phyloP scores from a whole-genome alignment of 768 basidiomycete genomes.

The Goffeauzyma gilvescens region DNA sequence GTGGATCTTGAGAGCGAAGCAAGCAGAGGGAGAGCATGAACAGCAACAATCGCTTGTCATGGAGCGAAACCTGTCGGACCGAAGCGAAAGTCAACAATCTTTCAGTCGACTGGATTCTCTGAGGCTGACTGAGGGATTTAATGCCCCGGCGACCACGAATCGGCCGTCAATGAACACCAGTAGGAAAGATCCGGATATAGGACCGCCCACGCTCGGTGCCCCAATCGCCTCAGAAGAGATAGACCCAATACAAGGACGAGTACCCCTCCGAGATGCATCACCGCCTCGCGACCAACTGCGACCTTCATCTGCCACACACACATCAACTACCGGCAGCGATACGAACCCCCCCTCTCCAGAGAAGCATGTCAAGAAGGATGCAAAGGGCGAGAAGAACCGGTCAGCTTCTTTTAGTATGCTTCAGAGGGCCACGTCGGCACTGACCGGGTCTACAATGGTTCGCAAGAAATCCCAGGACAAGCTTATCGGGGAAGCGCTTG shows the following conservation, averaged over 20 bases:
- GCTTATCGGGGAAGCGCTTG: conserved; percentile 33
- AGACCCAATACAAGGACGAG: too few species aligned
- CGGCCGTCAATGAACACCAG: too few species aligned
- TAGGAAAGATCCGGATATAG: too few species aligned
- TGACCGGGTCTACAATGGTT: conserved; percentile 43
- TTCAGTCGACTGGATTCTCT: too few species aligned
- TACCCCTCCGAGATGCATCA: too few species aligned
- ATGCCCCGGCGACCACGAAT: too few species aligned
- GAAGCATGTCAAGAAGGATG: conserved; percentile 26
- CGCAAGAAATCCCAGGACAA: conserved; percentile 63
- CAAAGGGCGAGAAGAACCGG: conserved; percentile 44
- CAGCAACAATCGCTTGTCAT: conserved; percentile 15
- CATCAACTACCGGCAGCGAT: neutral
- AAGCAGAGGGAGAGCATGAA: conserved; percentile 14
- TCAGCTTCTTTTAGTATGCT: conserved; percentile 88
- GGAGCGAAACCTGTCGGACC: too few species aligned
- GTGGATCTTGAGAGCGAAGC: conserved; percentile 58
- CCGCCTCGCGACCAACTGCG: too few species aligned
- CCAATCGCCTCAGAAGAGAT: too few species aligned
- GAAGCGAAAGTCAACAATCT: too few species aligned
- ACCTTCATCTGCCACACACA: neutral
- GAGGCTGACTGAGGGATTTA: too few species aligned
- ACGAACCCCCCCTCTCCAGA: neutral
- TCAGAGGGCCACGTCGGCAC: conserved; percentile 77
- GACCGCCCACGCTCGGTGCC: too few species aligned